Evolutionary conservation across 257 asterid species (phyloP).

Genomic region (Ilex asprella): DNA sequence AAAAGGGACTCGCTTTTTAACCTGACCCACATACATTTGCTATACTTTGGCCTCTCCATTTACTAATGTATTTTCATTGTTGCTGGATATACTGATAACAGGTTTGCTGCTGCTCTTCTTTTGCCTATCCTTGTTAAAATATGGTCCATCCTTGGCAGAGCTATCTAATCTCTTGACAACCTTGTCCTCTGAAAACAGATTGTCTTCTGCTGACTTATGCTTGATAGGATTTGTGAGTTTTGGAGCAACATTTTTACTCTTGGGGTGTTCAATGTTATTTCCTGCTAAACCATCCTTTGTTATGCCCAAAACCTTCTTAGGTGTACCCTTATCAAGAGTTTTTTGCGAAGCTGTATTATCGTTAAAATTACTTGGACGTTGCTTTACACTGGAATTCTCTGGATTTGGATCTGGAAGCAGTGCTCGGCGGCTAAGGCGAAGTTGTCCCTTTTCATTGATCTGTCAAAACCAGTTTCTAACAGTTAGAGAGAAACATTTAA

Average conservation of each 20-base stretch:
- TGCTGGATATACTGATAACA: conserved; percentile 28
- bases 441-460: conserved; percentile 96
- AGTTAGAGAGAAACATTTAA: conserved; percentile 1
- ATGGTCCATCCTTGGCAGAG: conserved; percentile 35
- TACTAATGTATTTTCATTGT: conserved; percentile 37
- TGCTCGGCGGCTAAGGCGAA: conserved; percentile 88
- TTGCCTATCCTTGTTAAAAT: conserved; percentile 31
- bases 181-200: conserved; percentile 28
- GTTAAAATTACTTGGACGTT: conserved; percentile 26
- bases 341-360: conserved; percentile 29
- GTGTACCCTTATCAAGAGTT: conserved; percentile 39
- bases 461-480: conserved; percentile 16
- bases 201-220: conserved; percentile 18
- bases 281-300: conserved; percentile 27
- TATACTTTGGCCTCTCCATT: conserved; percentile 72
- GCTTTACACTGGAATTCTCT: conserved; percentile 40
- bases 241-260: conserved; percentile 14
- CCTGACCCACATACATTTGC: conserved; percentile 1
- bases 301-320: conserved; percentile 17
- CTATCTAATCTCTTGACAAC: conserved; percentile 33
- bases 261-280: conserved; percentile 21
- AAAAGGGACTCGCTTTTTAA: neutral
- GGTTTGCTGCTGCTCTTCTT: conserved; percentile 37
- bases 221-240: conserved; percentile 14
- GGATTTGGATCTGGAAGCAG: conserved; percentile 70